Percentiles rank a stretch among this genome's conserved stretches.
Conservation (phyloP, 2,329 filamentous ascomycete species). For the Sporothrix schenckii region DNA sequence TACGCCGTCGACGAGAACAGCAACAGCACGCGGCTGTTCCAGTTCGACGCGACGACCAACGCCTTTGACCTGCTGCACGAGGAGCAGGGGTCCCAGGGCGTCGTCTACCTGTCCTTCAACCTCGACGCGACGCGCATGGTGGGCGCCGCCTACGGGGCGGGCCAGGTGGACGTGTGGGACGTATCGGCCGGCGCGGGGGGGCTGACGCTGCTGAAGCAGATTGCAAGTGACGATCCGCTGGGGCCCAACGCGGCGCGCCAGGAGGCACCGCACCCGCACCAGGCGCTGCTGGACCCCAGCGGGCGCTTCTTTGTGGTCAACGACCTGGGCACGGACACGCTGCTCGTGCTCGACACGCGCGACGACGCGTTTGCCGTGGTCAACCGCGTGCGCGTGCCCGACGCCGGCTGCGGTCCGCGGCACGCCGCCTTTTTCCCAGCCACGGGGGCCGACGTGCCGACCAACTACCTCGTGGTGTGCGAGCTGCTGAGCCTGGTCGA, state of each 20-base stretch:
- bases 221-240: constrained; percentile 43
- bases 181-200: constrained; percentile 42
- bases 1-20: constrained; percentile 56
- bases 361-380: constrained; percentile 48
- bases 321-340: constrained; percentile 54
- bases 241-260: constrained; percentile 45
- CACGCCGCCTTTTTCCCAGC: constrained; percentile 54
- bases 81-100: constrained; percentile 47
- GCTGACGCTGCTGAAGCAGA: constrained; percentile 46
- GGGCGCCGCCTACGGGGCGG: constrained; percentile 49
- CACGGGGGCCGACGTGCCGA: constrained; percentile 41
- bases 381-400: constrained; percentile 43
- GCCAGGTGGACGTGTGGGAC: constrained; percentile 53
- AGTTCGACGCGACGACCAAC: constrained; percentile 44
- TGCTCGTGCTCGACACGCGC: constrained; percentile 51
- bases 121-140: constrained; percentile 50
- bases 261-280: constrained; percentile 49
- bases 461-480: constrained; percentile 53
- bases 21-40: constrained; percentile 46
- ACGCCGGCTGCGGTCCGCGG: constrained; percentile 52
- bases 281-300: constrained; percentile 53
- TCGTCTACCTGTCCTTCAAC: constrained; percentile 55
- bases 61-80: constrained; percentile 41
- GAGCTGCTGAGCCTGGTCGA: constrained; percentile 52
- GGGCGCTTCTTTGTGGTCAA: constrained; percentile 55